Conservation (phyloP, 129 eudicot species). For the Flaveria robusta region DNA sequence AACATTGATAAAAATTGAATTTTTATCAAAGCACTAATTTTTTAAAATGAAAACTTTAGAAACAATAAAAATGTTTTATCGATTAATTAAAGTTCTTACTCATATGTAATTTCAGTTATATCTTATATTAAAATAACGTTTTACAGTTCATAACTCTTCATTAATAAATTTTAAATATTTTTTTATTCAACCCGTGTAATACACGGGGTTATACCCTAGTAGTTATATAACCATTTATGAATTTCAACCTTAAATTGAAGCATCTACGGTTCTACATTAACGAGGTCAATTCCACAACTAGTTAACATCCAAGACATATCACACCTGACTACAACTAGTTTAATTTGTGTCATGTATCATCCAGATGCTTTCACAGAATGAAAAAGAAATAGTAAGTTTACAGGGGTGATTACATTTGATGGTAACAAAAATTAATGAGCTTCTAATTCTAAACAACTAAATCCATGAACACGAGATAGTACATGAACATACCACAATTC, state of each 20-base stretch:
- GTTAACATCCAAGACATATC: background rate
- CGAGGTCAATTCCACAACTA: background rate
- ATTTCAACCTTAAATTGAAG: background rate
- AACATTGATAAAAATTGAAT: no score
- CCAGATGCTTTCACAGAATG: constrained; percentile 17
- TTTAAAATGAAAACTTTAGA: no score
- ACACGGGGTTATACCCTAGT: no score
- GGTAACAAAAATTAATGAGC: background rate
- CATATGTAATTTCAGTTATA: no score
- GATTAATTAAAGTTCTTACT: no score
- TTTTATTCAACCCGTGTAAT: no score
- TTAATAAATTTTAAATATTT: no score
- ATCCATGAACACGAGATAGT: constrained; percentile 12
- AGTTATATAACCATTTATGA: no score
- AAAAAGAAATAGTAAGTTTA: constrained; percentile 23
- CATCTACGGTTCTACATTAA: background rate
- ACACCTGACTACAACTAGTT: background rate
- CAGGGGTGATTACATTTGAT: constrained; percentile 32
- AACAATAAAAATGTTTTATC: no score
- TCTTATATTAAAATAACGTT: no score
- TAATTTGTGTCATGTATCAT: constrained; percentile 13
- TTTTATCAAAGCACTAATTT: no score
- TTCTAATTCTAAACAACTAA: constrained; percentile 23
- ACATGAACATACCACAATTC: constrained; percentile 20
- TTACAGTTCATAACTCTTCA: no score